phyloP scores from a whole-genome alignment of 192 early-diverging fungal species.

The Podila horticola region DNA sequence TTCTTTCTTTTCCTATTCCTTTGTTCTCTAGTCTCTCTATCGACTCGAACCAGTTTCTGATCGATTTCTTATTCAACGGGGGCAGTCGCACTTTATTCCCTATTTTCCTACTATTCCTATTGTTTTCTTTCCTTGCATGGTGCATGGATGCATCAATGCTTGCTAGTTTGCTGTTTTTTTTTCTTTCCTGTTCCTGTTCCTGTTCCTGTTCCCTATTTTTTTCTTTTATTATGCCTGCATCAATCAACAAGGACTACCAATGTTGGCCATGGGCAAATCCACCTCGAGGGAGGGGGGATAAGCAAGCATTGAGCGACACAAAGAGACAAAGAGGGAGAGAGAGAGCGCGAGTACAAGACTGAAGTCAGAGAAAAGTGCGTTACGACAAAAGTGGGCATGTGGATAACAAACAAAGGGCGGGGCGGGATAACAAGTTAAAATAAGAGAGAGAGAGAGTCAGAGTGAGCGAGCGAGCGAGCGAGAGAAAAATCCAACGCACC shows the following conservation, averaged over 20 bases:
- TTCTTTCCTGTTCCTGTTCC: conserved; percentile 1
- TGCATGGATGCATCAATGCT: conserved; percentile 7
- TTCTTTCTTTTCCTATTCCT: too few relatives aligned
- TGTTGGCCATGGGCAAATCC: neutral
- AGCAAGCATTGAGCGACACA: too few relatives aligned
- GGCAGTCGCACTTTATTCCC: too few relatives aligned
- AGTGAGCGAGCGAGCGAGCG: neutral
- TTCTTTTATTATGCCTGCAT: neutral
- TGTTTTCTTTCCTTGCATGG: neutral
- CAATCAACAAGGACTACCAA: neutral
- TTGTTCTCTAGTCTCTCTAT: too few relatives aligned
- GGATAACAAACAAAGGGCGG: neutral
- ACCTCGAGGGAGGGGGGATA: too few relatives aligned
- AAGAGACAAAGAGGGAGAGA: too few relatives aligned
- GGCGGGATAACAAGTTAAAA: neutral
- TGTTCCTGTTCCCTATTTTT: neutral
- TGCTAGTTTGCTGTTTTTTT: neutral
- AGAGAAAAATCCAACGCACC: conserved; percentile 1
- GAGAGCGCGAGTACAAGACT: too few relatives aligned
- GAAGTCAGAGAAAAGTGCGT: too few relatives aligned
- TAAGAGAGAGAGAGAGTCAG: neutral
- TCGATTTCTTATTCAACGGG: too few relatives aligned
- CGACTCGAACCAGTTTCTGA: too few relatives aligned
- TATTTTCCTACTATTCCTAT: too few relatives aligned
- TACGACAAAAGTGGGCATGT: too few relatives aligned